These are phyloP conservation scores for Eucalyptus sideroxylon DNA, from an alignment of 345 rosid genomes.

Conservation along the genomic window DNA sequence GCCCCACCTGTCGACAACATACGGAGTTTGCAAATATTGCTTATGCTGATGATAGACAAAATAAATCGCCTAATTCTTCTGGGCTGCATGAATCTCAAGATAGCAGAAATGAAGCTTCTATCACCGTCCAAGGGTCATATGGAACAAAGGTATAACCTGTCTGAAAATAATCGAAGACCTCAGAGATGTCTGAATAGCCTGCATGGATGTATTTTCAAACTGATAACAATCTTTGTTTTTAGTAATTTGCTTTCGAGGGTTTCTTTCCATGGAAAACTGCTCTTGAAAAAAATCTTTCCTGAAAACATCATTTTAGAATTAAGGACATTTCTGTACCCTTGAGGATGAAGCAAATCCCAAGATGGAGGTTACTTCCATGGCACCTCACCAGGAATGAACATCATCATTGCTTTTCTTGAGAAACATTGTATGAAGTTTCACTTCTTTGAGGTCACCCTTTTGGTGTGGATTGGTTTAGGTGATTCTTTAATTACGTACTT, in stretches of 20 bases:
- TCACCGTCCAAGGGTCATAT: conserved; percentile 78
- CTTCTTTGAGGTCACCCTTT: not conserved
- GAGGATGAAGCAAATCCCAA: not conserved
- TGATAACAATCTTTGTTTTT: not conserved
- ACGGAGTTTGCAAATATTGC: conserved; percentile 80
- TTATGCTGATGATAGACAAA: conserved; percentile 59
- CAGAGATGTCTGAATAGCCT: not conserved
- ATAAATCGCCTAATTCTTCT: conserved; percentile 9
- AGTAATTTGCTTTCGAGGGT: not conserved
- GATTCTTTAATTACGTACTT: not conserved
- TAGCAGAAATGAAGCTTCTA: conserved; percentile 41
- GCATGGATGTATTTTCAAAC: not conserved
- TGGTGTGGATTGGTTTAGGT: not conserved
- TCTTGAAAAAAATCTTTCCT: not conserved
- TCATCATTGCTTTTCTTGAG: not conserved
- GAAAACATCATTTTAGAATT: not conserved
- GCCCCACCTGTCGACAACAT: conserved; percentile 90
- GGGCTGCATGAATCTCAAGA: conserved; percentile 20
- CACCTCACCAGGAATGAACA: not conserved
- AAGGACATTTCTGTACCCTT: not conserved
- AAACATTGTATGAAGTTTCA: not conserved
- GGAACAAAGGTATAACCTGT: conserved; percentile 73
- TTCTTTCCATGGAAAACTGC: not conserved
- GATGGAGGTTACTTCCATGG: not conserved
- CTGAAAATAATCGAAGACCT: not conserved